Base-by-base conservation (phyloP, 371 early-diverging fungal genomes). In the Mucor mucedo region DNA sequence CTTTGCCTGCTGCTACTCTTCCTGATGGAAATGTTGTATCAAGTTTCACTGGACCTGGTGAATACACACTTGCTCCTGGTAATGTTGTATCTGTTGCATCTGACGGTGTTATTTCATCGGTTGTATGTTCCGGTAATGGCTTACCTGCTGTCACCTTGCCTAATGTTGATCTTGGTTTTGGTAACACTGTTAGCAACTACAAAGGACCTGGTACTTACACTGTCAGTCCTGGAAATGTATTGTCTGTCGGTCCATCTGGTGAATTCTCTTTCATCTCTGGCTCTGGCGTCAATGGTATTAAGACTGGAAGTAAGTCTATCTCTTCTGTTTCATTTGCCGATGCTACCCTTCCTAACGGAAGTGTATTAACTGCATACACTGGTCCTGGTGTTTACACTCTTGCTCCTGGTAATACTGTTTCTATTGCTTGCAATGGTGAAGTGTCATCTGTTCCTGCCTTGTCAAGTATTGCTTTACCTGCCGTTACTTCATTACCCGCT, bases 321-420 rank as follows among this genome's bases (percentile, higher is more conserved):
- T 9, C 52, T 33, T 52, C 52, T 35, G 38, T 38, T 35, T 38
- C 14, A 33, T 7, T 52, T 9, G 32, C 30, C 5, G 9, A n/a
- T 32, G 52, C 38, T 50, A 42, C 27, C 11, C 28, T 44, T 29
- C 7, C 39, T 13, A 38, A 40, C 27, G 45, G 50, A 11, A 39
- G 21, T 40, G 13, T 45, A 14, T 45, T 30, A 3, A 29, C 63
- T 3, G 41, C n/a, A 0, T 63, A 50, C 16, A 35, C 14, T 9
- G 63, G 63, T 32, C 64, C 64, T 45, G 62, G 62, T 14, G 27
- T 45, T 2, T 62, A 62, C 7, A 62, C 47, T 2, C 9, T n/a
- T 8, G 27, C 55, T 14, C 54, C 54, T 47, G 62, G 62, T 21
- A 54, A 55, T 38, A 35, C 47, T 41, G 11, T 35, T 9, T 63